These are phyloP conservation scores for Gleditsia sinensis DNA, from an alignment of 306 rosid species.

Conservation along the genomic window DNA sequence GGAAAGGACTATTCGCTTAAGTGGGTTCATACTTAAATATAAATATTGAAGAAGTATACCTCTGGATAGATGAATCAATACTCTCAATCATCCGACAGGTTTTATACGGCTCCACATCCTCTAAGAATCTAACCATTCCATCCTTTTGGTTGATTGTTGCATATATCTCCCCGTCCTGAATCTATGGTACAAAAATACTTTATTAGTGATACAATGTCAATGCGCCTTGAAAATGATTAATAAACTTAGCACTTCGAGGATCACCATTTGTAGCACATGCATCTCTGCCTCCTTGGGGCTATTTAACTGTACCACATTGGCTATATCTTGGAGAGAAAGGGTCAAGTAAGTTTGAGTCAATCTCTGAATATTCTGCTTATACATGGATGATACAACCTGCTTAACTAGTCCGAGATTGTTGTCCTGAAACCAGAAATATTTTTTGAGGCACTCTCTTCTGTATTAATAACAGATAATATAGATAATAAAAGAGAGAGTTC, in stretches of 20 bases:
- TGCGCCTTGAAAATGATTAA: neutral
- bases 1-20: neutral
- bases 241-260: neutral
- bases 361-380: slow-evolving; percentile 87
- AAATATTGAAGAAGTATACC: slow-evolving; percentile 43
- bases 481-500: neutral
- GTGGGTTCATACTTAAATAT: neutral
- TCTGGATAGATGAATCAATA: slow-evolving; percentile 75
- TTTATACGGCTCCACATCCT: slow-evolving; percentile 86
- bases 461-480: neutral
- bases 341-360: slow-evolving; percentile 87
- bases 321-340: slow-evolving; percentile 90
- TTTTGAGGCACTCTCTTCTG: neutral
- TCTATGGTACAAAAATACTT: slow-evolving; percentile 45
- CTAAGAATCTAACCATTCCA: slow-evolving; percentile 94
- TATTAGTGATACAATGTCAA: slow-evolving; percentile 5
- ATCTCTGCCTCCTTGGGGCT: slow-evolving; percentile 83
- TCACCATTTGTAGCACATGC: slow-evolving; percentile 97
- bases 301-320: slow-evolving; percentile 69
- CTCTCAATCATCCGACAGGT: slow-evolving; percentile 75
- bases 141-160: slow-evolving; percentile 86
- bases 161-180: slow-evolving; percentile 83
- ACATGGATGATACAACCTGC: slow-evolving; percentile 73
- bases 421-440: slow-evolving; percentile 62
- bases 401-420: slow-evolving; percentile 82